Conservation (phyloP, 2,329 filamentous ascomycete species). For the Grosmannia clavigera region DNA sequence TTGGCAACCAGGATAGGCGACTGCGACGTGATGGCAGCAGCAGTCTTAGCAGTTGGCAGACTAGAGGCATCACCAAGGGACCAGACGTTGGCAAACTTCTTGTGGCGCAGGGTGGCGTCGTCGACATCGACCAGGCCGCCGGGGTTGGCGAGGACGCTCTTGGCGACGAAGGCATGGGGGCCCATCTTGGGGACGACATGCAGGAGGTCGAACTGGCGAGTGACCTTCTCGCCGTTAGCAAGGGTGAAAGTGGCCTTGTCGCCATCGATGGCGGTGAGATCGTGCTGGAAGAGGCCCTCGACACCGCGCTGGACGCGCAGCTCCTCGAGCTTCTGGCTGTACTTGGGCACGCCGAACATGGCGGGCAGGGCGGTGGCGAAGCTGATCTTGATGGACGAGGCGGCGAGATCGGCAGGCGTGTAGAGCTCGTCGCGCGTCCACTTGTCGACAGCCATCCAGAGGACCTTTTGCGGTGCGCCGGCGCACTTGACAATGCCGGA, state of each 20-base stretch:
- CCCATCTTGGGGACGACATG: conserved; percentile 49
- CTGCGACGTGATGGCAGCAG: conserved; percentile 31
- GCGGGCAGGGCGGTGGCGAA: conserved; percentile 42
- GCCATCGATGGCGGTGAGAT: conserved; percentile 39
- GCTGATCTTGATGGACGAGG: conserved; percentile 35
- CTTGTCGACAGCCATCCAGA: conserved; percentile 49
- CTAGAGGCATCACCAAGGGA: conserved; percentile 47
- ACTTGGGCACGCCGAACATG: conserved; percentile 52
- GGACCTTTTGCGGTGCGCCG: conserved; percentile 47
- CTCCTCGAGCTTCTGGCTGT: conserved; percentile 39
- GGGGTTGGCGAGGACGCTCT: conserved; percentile 40
- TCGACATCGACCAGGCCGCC: conserved; percentile 47
- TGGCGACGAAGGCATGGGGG: conserved; percentile 39
- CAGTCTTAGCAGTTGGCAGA: conserved; percentile 40
- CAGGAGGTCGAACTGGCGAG: conserved; percentile 37
- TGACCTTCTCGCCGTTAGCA: conserved; percentile 30
- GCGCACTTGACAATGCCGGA: conserved; percentile 47
- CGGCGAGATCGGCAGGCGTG: conserved; percentile 20
- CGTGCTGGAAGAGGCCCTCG: conserved; percentile 46
- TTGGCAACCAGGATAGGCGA: conserved; percentile 30
- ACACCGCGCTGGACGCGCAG: conserved; percentile 41
- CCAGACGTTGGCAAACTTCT: conserved; percentile 44
- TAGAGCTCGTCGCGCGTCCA: conserved; percentile 44
- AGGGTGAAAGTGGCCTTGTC: conserved; percentile 38
- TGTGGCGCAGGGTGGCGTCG: conserved; percentile 37